These are phyloP conservation scores for Solanum neorickii DNA, from an alignment of 257 asterid species.

Conservation along the genomic window DNA sequence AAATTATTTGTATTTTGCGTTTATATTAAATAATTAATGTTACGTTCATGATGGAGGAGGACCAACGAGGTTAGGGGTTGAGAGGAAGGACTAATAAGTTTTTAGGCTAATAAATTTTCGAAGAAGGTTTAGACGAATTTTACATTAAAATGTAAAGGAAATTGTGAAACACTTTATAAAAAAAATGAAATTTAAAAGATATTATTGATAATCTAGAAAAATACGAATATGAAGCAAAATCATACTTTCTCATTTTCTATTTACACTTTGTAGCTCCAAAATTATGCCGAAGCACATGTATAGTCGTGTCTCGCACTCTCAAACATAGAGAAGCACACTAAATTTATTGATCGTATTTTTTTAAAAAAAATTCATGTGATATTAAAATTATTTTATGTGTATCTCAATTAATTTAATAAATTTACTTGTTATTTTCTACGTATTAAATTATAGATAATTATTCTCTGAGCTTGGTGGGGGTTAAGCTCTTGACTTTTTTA, in stretches of 20 bases:
- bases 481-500: background rate
- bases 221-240: background rate
- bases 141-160: rapidly evolving
- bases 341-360: background rate
- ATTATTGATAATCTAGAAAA: background rate
- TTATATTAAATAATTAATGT: background rate
- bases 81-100: background rate
- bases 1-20: background rate
- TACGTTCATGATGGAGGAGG: background rate
- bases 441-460: no score
- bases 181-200: background rate
- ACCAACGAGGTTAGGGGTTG: background rate
- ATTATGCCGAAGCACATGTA: background rate
- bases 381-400: no score
- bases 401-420: no score
- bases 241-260: background rate
- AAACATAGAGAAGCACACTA: background rate
- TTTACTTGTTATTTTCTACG: no score
- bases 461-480: background rate
- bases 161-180: background rate
- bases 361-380: background rate
- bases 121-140: background rate
- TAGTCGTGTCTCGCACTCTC: background rate
- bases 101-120: background rate
- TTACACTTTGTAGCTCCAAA: no score